Conservation (phyloP, 257 asterid genomes). For the Fraxinus americana region DNA sequence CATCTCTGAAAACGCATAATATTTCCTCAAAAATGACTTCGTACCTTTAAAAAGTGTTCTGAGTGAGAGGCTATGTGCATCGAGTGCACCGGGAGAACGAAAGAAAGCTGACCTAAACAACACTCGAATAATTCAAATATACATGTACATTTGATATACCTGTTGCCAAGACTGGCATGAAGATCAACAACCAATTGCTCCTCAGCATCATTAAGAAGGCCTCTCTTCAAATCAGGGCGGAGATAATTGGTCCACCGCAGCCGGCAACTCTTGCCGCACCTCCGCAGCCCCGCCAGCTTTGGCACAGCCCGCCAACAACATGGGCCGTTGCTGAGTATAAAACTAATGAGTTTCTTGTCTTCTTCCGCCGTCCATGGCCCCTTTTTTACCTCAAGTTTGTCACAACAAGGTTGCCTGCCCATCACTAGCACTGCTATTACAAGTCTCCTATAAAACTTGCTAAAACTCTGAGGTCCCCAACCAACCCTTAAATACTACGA, state of each 20-base stretch:
- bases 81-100: no score
- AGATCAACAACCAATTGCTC: conserved; percentile 89
- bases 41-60: no score
- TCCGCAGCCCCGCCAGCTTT: conserved; percentile 93
- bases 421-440: conserved; percentile 31
- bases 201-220: conserved; percentile 82
- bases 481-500: conserved; percentile 74
- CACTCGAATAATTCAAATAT: not conserved
- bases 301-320: conserved; percentile 99
- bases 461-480: conserved; percentile 40
- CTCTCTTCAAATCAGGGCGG: conserved; percentile 95
- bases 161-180: conserved; percentile 89
- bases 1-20: no score
- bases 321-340: conserved; percentile 84
- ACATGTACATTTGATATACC: conserved; percentile 35
- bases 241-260: conserved; percentile 97
- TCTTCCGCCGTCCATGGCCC: conserved; percentile 99
- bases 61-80: no score
- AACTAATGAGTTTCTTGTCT: conserved; percentile 80
- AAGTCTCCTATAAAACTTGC: not conserved
- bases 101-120: not conserved
- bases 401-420: conserved; percentile 98
- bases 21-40: no score
- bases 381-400: conserved; percentile 91
- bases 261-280: conserved; percentile 96